Conservation (phyloP, 108 stramenopile species). For the Aurantiochytrium sp. region DNA sequence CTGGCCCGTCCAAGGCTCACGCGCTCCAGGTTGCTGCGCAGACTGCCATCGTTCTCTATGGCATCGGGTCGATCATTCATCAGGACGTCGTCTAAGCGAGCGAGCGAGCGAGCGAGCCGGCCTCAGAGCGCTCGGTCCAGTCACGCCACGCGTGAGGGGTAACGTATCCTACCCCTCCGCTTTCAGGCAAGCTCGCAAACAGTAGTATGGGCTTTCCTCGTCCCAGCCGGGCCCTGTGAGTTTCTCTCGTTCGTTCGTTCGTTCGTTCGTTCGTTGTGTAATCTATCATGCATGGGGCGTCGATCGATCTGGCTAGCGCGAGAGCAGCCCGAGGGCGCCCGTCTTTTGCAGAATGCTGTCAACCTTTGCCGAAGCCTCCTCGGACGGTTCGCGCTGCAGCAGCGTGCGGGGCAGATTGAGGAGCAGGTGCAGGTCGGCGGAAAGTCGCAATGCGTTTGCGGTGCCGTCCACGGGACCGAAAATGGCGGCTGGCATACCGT, state of each 20-base stretch:
- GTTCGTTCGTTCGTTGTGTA: background rate
- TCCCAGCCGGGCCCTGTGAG: too few species aligned
- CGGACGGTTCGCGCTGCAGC: background rate
- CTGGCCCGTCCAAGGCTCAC: background rate
- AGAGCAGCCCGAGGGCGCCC: background rate
- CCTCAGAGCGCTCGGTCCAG: too few species aligned
- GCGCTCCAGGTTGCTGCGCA: background rate
- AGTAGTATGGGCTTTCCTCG: too few species aligned
- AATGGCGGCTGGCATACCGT: background rate
- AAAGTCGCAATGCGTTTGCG: background rate
- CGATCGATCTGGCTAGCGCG: background rate
- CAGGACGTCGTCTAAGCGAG: background rate
- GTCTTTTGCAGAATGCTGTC: background rate
- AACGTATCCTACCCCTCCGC: too few species aligned
- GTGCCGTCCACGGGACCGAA: slow-evolving; percentile 17
- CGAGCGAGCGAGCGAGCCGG: too few species aligned
- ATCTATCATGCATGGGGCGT: background rate
- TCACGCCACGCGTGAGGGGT: too few species aligned
- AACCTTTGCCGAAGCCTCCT: background rate
- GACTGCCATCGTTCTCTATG: background rate
- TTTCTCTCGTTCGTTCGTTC: too few species aligned
- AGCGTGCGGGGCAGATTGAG: background rate
- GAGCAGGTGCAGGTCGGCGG: slow-evolving; percentile 20
- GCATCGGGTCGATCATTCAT: background rate
- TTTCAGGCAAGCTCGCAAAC: too few species aligned